phyloP scores from a whole-genome alignment of 768 basidiomycete species.

The Psilocybe cubensis region DNA sequence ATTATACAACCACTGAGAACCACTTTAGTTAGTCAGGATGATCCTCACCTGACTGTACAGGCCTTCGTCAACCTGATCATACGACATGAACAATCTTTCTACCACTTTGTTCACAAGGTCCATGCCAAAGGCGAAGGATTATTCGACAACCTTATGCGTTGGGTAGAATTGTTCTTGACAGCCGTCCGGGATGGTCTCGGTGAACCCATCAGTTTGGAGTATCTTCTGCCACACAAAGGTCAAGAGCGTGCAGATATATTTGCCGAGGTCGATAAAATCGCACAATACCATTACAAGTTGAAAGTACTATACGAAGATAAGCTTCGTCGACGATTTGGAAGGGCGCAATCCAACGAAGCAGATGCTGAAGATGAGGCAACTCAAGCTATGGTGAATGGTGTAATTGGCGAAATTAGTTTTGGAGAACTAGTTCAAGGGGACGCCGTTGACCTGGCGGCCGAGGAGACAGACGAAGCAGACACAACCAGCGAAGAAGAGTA shows the following conservation, averaged over 20 bases:
- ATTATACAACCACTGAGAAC: not conserved
- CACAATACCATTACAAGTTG: slow-evolving; percentile 91
- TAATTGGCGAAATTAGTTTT: slow-evolving; percentile 83
- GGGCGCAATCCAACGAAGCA: slow-evolving; percentile 53
- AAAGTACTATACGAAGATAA: slow-evolving; percentile 94
- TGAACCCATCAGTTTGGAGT: slow-evolving; percentile 78
- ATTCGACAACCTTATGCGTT: slow-evolving; percentile 92
- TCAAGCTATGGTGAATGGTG: slow-evolving; percentile 75
- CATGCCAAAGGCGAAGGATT: slow-evolving; percentile 95
- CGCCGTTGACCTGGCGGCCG: slow-evolving; percentile 79
- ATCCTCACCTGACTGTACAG: slow-evolving; percentile 87
- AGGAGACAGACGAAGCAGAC: slow-evolving; percentile 55
- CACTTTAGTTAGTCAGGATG: slow-evolving; percentile 72
- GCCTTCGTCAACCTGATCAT: slow-evolving; percentile 92
- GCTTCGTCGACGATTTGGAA: slow-evolving; percentile 82
- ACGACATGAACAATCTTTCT: slow-evolving; percentile 95
- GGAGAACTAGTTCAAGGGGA: slow-evolving; percentile 79
- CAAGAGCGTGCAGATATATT: slow-evolving; percentile 78
- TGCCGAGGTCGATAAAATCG: slow-evolving; percentile 86
- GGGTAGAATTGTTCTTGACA: slow-evolving; percentile 95
- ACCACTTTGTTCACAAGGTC: slow-evolving; percentile 97
- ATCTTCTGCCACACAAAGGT: slow-evolving; percentile 83
- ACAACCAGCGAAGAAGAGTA: slow-evolving; percentile 49
- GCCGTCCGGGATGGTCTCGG: slow-evolving; percentile 90
- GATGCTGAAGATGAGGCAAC: slow-evolving; percentile 86